These are phyloP conservation scores for Aspergillus cristatus DNA, from an alignment of 495 filamentous ascomycete genomes.

Conservation along the genomic window DNA sequence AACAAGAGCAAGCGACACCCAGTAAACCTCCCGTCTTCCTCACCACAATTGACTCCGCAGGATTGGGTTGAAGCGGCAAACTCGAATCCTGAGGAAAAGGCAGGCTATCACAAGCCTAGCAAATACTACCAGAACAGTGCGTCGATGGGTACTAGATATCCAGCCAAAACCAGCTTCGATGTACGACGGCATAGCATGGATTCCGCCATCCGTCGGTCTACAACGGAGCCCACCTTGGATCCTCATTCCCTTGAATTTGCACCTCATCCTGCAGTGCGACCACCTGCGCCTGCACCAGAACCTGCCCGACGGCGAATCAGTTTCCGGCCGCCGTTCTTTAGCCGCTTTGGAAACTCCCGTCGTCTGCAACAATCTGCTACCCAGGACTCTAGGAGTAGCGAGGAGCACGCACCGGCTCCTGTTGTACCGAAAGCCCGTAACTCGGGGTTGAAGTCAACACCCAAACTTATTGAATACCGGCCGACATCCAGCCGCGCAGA, in stretches of 20 bases:
- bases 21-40: no score
- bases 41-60: constrained; percentile 29
- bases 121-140: no score
- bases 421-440: constrained; percentile 26
- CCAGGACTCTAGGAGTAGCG: constrained; percentile 14
- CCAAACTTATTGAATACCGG: no score
- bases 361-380: constrained; percentile 21
- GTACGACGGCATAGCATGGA: constrained; percentile 21
- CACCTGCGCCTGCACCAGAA: constrained; percentile 14
- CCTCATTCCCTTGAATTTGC: constrained; percentile 12
- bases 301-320: constrained; percentile 26
- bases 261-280: constrained; percentile 5
- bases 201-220: constrained; percentile 17
- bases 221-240: constrained; percentile 26
- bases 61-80: constrained; percentile 38
- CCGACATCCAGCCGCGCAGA: no score
- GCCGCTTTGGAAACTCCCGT: constrained; percentile 17
- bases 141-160: no score
- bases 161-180: no score
- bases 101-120: no score
- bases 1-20: no score
- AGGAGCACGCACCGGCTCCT: constrained; percentile 30
- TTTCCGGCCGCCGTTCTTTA: constrained; percentile 29
- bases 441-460: no score
- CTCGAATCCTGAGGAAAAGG: no score